A percentile compares a stretch with the other conserved stretches of the same genome.
phyloP scores from a whole-genome alignment of 2,329 filamentous ascomycete genomes.

The Calycina marina region DNA sequence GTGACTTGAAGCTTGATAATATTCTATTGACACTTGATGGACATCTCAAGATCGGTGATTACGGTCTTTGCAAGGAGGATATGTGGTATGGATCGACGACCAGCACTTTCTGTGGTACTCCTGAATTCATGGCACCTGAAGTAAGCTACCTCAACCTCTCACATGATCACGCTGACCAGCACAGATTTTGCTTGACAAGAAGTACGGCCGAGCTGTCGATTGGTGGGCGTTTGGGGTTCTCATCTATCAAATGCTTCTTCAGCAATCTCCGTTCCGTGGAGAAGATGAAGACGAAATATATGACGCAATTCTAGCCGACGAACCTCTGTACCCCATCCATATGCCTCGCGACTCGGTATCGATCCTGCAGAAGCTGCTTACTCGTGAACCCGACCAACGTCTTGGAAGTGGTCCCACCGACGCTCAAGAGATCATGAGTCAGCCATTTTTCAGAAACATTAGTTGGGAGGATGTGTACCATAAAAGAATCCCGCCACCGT shows the following conservation, averaged over 20 bases:
- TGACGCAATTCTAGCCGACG: conserved; percentile 92
- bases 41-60: conserved; percentile 97
- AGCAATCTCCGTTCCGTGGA: conserved; percentile 95
- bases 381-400: conserved; percentile 82
- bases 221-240: conserved; percentile 99
- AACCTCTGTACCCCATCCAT: conserved; percentile 94
- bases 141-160: conserved; percentile 31
- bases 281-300: conserved; percentile 99
- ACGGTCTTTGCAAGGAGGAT: conserved; percentile 97
- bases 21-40: conserved; percentile 90
- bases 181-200: conserved; percentile 92
- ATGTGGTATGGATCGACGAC: conserved; percentile 99
- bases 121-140: conserved; percentile 98
- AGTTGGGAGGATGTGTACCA: conserved; percentile 99
- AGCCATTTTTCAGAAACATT: conserved; percentile 94
- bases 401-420: conserved; percentile 91
- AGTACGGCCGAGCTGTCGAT: conserved; percentile 91
- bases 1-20: conserved; percentile 68
- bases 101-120: conserved; percentile 97
- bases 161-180: conserved; percentile 19
- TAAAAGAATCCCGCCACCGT: conserved; percentile 81
- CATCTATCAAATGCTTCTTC: conserved; percentile 98
- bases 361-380: conserved; percentile 93
- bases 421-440: conserved; percentile 96
- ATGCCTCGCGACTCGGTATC: conserved; percentile 98